phyloP scores from a whole-genome alignment of 2,329 filamentous ascomycete genomes.

The Cordyceps cicadae region DNA sequence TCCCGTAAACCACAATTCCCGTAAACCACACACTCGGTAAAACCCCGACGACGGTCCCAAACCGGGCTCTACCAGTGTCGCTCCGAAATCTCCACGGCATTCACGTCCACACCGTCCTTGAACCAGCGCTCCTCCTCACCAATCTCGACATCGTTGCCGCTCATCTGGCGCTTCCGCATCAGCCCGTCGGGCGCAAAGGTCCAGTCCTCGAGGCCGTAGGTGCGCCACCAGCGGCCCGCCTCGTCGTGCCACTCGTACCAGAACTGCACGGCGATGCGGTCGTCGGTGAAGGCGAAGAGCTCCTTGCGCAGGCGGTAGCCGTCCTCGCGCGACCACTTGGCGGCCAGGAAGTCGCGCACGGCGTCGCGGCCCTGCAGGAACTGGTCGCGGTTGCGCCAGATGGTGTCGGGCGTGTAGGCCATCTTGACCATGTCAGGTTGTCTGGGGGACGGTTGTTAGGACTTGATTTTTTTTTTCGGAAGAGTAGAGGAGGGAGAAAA shows the following conservation, averaged over 20 bases:
- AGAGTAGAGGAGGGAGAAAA: not conserved
- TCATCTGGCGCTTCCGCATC: slow-evolving; percentile 71
- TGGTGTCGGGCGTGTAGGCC: slow-evolving; percentile 65
- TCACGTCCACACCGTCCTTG: slow-evolving; percentile 59
- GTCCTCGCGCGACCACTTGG: slow-evolving; percentile 67
- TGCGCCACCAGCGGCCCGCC: slow-evolving; percentile 72
- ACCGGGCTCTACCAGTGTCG: slow-evolving; percentile 49
- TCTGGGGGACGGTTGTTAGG: not conserved
- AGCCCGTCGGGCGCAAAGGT: slow-evolving; percentile 61
- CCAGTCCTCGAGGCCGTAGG: slow-evolving; percentile 77
- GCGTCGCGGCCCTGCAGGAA: slow-evolving; percentile 62
- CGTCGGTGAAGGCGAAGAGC: slow-evolving; percentile 65
- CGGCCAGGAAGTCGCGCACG: slow-evolving; percentile 59
- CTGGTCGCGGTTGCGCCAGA: slow-evolving; percentile 70
- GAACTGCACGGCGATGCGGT: slow-evolving; percentile 80
- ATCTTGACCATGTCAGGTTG: slow-evolving; percentile 57
- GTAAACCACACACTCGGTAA: too few species aligned
- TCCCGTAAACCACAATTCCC: too few species aligned
- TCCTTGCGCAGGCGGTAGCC: slow-evolving; percentile 74
- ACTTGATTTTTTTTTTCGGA: not conserved
- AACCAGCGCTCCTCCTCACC: slow-evolving; percentile 59
- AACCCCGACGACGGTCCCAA: too few species aligned
- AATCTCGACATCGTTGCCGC: slow-evolving; percentile 62
- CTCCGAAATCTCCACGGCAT: slow-evolving; percentile 57
- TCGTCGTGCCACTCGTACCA: slow-evolving; percentile 77